Percentiles rank a stretch among this genome's conserved stretches.
Conservation (phyloP, 306 rosid species). For the Pterocarpus macrocarpus region DNA sequence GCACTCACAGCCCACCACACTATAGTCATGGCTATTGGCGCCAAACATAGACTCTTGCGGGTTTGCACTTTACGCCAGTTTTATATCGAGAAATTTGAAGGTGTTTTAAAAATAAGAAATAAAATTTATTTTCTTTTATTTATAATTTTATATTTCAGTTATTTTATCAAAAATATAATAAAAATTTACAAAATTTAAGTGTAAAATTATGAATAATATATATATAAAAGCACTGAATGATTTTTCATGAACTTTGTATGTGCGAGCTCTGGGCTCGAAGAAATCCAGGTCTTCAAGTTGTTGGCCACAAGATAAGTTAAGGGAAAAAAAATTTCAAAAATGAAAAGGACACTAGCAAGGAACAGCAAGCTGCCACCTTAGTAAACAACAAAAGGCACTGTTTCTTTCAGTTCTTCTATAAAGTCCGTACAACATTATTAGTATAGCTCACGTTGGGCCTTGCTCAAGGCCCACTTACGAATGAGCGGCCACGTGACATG, state of each 20-base stretch:
- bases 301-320: slow-evolving; percentile 34
- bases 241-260: not conserved
- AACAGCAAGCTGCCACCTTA: slow-evolving; percentile 64
- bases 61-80: too few relatives aligned
- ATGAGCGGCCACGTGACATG: slow-evolving; percentile 49
- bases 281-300: slow-evolving; percentile 41
- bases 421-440: slow-evolving; percentile 58
- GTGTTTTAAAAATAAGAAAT: too few relatives aligned
- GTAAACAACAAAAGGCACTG: slow-evolving; percentile 55
- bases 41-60: too few relatives aligned
- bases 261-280: slow-evolving; percentile 75
- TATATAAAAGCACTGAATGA: too few relatives aligned
- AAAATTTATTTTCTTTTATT: too few relatives aligned
- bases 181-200: too few relatives aligned
- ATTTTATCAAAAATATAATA: too few relatives aligned
- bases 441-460: slow-evolving; percentile 55
- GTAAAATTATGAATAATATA: too few relatives aligned
- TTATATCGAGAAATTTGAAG: too few relatives aligned
- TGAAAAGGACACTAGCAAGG: slow-evolving; percentile 7
- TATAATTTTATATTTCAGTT: too few relatives aligned
- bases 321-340: not conserved
- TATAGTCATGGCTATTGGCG: too few relatives aligned
- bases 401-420: slow-evolving; percentile 39
- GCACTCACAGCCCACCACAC: too few relatives aligned
- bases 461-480: slow-evolving; percentile 47